Conservation (phyloP, 2,329 filamentous ascomycete species). For the Fusarium anguioides region DNA sequence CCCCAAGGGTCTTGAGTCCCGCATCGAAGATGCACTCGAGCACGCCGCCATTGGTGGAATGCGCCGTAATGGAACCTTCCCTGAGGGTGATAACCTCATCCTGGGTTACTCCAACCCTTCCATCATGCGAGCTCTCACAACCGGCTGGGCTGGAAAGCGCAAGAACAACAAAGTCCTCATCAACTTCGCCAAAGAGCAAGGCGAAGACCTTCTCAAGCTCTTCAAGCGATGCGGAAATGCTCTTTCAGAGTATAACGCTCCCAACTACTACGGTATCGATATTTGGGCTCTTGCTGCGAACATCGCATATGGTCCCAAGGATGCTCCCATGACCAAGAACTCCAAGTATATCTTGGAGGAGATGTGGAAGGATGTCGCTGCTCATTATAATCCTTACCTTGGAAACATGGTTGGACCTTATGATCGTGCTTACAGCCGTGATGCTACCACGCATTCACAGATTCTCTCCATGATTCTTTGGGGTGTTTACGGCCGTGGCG, state of each 20-base stretch:
- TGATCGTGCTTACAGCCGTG: conserved; percentile 39
- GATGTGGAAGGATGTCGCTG: conserved; percentile 37
- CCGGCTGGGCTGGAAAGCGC: conserved; percentile 56
- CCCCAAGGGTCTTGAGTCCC: conserved; percentile 1
- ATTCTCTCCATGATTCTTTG: conserved; percentile 18
- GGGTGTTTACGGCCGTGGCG: conserved; percentile 6
- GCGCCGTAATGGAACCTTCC: conserved; percentile 17
- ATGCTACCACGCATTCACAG: conserved; percentile 35
- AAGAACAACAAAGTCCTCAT: conserved; percentile 51
- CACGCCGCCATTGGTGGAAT: conserved; percentile 16
- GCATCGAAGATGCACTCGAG: conserved; percentile 8
- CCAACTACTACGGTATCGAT: conserved; percentile 16
- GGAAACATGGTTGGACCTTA: conserved; percentile 41
- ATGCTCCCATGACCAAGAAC: conserved; percentile 19
- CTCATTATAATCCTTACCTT: conserved; percentile 38
- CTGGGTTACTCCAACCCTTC: conserved; percentile 56
- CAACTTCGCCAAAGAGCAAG: conserved; percentile 52
- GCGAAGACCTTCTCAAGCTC: conserved; percentile 44
- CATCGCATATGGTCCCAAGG: conserved; percentile 12
- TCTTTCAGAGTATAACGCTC: conserved; percentile 12
- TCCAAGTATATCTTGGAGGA: conserved; percentile 23
- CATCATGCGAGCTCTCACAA: conserved; percentile 54
- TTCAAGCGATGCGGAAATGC: conserved; percentile 35
- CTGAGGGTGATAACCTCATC: conserved; percentile 25
- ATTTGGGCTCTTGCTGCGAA: conserved; percentile 17